These are phyloP conservation scores for Candida ipomoeae DNA, from an alignment of 805 yeast genomes.

Conservation along the genomic window DNA sequence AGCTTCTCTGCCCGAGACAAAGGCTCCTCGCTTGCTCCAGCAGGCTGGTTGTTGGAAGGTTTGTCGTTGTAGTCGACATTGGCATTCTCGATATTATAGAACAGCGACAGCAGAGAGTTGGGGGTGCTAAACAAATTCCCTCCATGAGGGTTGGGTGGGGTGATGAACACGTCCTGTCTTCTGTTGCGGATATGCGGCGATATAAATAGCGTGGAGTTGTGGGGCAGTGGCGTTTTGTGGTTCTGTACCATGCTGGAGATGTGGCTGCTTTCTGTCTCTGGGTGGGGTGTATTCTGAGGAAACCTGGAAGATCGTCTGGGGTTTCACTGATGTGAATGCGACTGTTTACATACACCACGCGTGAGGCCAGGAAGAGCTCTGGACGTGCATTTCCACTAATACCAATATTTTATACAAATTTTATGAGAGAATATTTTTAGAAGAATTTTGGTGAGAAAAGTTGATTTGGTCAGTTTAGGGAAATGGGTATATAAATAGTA, in stretches of 20 bases:
- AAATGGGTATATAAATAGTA: no score
- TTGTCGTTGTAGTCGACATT: conserved; percentile 11
- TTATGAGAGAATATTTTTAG: no score
- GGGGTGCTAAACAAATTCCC: conserved; percentile 40
- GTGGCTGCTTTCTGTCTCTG: not conserved
- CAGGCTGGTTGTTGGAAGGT: conserved; percentile 1
- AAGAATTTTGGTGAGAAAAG: no score
- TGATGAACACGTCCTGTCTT: conserved; percentile 38
- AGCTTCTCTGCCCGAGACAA: conserved; percentile 79
- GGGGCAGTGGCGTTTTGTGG: conserved; percentile 47
- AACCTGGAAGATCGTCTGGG: not conserved
- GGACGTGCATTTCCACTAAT: not conserved
- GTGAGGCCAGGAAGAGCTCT: not conserved
- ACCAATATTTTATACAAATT: no score
- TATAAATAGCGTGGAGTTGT: conserved; percentile 68
- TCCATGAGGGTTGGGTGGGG: conserved; percentile 48
- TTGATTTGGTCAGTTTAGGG: no score
- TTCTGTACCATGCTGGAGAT: conserved; percentile 14
- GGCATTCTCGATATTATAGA: conserved; percentile 28
- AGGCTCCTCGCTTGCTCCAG: conserved; percentile 30
- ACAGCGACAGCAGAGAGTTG: conserved; percentile 36
- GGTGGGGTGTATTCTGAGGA: not conserved
- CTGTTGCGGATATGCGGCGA: conserved; percentile 55
- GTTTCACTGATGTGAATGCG: conserved; percentile 3
- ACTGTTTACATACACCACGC: conserved; percentile 4